Evolutionary conservation across 192 early-diverging fungal species (phyloP).

Genomic region (Coemansia sp.): DNA sequence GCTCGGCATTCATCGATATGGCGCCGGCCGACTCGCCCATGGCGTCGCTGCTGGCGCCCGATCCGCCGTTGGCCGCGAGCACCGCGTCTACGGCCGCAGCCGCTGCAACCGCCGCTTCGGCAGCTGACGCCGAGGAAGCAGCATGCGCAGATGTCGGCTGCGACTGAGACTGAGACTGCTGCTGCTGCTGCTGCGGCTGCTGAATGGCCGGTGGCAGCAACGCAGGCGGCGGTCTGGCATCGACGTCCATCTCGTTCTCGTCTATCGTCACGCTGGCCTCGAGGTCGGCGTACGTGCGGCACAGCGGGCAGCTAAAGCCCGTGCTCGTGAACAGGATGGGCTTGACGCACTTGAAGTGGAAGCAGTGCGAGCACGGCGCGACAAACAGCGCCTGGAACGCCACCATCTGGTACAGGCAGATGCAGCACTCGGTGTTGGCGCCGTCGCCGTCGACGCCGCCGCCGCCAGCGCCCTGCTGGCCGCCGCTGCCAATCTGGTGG

Average conservation of each 20-base stretch:
- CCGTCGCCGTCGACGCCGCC: conserved; percentile 38
- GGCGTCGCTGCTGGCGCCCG: conserved; percentile 7
- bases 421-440: conserved; percentile 73
- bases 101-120: conserved; percentile 9
- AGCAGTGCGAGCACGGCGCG: conserved; percentile 89
- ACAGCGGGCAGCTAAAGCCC: conserved; percentile 85
- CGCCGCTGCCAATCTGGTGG: conserved; percentile 16
- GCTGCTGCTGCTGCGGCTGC: conserved; percentile 22
- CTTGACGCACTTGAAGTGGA: conserved; percentile 91
- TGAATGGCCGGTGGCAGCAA: conserved; percentile 30
- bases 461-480: conserved; percentile 18
- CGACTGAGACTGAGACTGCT: too few species aligned
- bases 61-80: conserved; percentile 17
- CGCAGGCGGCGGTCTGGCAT: conserved; percentile 17
- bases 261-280: conserved; percentile 67
- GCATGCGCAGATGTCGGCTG: too few species aligned
- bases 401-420: conserved; percentile 82
- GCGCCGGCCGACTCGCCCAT: background rate
- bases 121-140: conserved; percentile 7
- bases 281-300: conserved; percentile 88
- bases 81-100: conserved; percentile 40
- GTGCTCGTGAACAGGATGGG: conserved; percentile 71
- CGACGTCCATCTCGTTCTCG: conserved; percentile 53
- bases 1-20: conserved; percentile 12
- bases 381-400: conserved; percentile 89